Conservation (phyloP, 208 protist genomes). For the Crithidia sp. region DNA sequence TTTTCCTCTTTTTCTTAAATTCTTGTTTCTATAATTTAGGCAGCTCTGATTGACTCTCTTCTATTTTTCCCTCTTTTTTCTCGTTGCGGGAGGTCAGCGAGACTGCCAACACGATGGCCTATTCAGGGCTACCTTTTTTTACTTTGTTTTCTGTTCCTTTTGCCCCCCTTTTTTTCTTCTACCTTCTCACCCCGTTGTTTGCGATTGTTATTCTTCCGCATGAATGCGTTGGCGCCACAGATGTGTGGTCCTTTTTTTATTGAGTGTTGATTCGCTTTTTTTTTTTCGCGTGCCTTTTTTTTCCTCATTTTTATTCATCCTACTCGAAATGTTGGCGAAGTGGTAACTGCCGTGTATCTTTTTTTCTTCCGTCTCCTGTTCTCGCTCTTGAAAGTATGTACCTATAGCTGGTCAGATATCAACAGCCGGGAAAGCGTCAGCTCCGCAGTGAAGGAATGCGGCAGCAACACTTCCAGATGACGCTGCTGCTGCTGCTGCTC, state of each 20-base stretch:
- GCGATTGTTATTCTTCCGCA: not conserved
- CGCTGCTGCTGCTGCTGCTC: too few relatives aligned
- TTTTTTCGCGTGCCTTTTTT: not conserved
- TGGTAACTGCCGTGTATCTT: too few relatives aligned
- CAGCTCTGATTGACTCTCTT: constrained; percentile 19
- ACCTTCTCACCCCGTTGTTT: not conserved
- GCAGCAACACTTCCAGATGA: too few relatives aligned
- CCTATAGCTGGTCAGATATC: too few relatives aligned
- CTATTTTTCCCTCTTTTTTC: constrained; percentile 6
- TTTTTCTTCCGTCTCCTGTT: too few relatives aligned
- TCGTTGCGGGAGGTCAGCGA: constrained; percentile 19
- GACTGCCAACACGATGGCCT: not conserved
- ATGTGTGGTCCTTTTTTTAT: too few relatives aligned
- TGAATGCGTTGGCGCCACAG: not conserved
- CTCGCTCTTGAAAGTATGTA: too few relatives aligned
- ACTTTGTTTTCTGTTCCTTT: not conserved
- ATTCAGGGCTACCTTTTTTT: not conserved
- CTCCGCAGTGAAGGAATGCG: too few relatives aligned
- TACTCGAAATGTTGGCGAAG: too few relatives aligned
- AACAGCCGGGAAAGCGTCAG: too few relatives aligned
- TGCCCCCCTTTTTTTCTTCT: not conserved
- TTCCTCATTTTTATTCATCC: too few relatives aligned
- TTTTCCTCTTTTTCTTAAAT: constrained; percentile 1
- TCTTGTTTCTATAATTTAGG: not conserved
- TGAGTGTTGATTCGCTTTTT: too few relatives aligned